A percentile compares a stretch with the other conserved stretches of the same genome.
Conservation (phyloP, 2,329 filamentous ascomycete species). For the Aspergillus chevalieri region DNA sequence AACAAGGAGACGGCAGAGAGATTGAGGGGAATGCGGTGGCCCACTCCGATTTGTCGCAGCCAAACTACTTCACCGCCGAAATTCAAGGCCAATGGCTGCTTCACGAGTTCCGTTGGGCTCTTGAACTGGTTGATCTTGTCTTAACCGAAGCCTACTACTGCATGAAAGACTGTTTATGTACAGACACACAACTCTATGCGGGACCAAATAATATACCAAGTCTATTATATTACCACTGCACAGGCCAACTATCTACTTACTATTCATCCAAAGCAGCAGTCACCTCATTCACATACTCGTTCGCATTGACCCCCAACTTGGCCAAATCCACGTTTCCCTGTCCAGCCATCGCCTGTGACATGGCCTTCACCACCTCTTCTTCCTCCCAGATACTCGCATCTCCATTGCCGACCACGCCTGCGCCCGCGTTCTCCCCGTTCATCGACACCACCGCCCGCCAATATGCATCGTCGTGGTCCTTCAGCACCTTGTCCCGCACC, state of each 20-base stretch:
- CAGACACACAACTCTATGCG: neutral
- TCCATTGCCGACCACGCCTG: slow-evolving; percentile 50
- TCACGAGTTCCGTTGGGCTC: neutral
- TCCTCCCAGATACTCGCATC: slow-evolving; percentile 65
- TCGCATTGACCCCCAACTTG: slow-evolving; percentile 36
- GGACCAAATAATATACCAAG: neutral
- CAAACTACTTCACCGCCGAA: slow-evolving; percentile 1
- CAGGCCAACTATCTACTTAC: slow-evolving; percentile 3
- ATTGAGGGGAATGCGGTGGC: neutral
- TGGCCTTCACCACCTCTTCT: slow-evolving; percentile 54
- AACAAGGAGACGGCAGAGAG: neutral
- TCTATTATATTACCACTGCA: neutral
- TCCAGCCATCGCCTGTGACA: slow-evolving; percentile 73
- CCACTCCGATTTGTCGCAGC: neutral
- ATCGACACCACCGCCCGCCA: slow-evolving; percentile 56
- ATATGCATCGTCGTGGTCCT: slow-evolving; percentile 62
- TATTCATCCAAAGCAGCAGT: slow-evolving; percentile 33
- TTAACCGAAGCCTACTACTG: neutral
- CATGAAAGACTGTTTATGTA: neutral
- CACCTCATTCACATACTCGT: slow-evolving; percentile 39
- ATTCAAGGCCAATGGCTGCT: neutral
- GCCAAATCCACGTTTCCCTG: slow-evolving; percentile 39
- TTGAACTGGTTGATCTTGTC: neutral
- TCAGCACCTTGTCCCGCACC: slow-evolving; percentile 64
- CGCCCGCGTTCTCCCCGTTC: slow-evolving; percentile 52